Conservation (phyloP, 192 early-diverging fungal genomes). For the Coemansia sp. region DNA sequence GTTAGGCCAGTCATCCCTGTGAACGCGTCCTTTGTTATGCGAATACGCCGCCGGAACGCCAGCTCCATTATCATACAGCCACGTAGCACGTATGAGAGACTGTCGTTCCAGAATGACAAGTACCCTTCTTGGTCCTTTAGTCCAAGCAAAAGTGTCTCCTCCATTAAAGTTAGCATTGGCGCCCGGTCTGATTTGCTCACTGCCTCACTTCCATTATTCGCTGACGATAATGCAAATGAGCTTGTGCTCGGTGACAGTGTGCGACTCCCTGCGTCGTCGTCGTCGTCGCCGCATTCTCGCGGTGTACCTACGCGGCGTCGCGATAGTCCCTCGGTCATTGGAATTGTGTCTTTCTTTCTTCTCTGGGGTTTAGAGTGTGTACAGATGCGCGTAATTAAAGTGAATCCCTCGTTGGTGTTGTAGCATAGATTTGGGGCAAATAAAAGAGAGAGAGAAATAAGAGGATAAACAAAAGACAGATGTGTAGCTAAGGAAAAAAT, state of each 20-base stretch:
- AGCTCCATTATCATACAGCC: slow-evolving; percentile 97
- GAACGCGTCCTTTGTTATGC: slow-evolving; percentile 82
- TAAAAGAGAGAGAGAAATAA: background rate
- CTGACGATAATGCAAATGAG: background rate
- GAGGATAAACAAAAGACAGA: background rate
- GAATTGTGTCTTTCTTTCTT: background rate
- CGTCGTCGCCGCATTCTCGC: slow-evolving; percentile 25
- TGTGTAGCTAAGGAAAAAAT: background rate
- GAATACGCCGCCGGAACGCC: slow-evolving; percentile 87
- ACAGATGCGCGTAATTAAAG: slow-evolving; percentile 12
- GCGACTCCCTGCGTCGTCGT: slow-evolving; percentile 1
- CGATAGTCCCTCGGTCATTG: slow-evolving; percentile 51
- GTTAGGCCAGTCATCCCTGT: slow-evolving; percentile 64
- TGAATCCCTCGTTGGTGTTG: background rate
- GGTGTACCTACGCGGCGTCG: slow-evolving; percentile 49
- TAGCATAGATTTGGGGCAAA: background rate
- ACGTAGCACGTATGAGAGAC: slow-evolving; percentile 93
- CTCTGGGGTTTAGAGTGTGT: background rate
- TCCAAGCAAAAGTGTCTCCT: slow-evolving; percentile 92
- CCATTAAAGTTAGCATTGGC: slow-evolving; percentile 89
- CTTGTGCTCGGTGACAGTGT: slow-evolving; percentile 2
- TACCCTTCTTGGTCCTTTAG: slow-evolving; percentile 94
- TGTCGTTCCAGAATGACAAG: slow-evolving; percentile 99
- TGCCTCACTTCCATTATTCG: background rate
- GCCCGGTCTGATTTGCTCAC: slow-evolving; percentile 49